A percentile compares a stretch with the other conserved stretches of the same genome.
Evolutionary conservation across 2,329 filamentous ascomycete species (phyloP).

Genomic region (Capronia coronata): DNA sequence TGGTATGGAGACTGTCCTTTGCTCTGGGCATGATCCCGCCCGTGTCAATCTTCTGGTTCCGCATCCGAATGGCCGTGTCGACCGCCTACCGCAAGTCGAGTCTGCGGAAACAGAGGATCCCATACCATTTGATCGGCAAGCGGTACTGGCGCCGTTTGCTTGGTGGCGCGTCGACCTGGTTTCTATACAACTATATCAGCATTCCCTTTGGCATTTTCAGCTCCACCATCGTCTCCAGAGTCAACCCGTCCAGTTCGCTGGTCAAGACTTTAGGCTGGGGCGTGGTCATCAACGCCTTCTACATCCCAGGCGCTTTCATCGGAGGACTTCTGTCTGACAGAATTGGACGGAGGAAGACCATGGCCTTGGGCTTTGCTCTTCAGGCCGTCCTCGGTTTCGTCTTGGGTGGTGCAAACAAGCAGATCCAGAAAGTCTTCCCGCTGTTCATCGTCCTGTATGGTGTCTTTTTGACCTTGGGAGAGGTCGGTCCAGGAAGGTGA

Average conservation of each 20-base stretch:
- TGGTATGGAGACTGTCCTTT: conserved; percentile 49
- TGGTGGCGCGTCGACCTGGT: conserved; percentile 47
- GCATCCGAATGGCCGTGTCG: conserved; percentile 48
- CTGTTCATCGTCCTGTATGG: conserved; percentile 50
- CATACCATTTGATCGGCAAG: conserved; percentile 45
- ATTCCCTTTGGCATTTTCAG: conserved; percentile 52
- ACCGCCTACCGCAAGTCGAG: conserved; percentile 45
- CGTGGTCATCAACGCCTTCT: conserved; percentile 47
- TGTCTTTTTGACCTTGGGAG: conserved; percentile 45
- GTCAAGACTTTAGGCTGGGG: conserved; percentile 41
- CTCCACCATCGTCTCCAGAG: conserved; percentile 45
- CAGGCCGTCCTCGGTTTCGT: conserved; percentile 48
- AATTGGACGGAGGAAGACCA: conserved; percentile 47
- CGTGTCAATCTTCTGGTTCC: conserved; percentile 47
- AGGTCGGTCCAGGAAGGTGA: conserved; percentile 47
- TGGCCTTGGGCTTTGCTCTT: conserved; percentile 46
- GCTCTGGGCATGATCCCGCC: conserved; percentile 48
- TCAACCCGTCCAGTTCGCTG: conserved; percentile 39
- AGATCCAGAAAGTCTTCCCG: conserved; percentile 44
- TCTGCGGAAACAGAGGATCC: conserved; percentile 42
- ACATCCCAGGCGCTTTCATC: conserved; percentile 44
- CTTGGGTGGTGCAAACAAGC: conserved; percentile 43
- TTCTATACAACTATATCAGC: conserved; percentile 52
- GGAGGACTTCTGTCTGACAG: conserved; percentile 46
- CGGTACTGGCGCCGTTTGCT: conserved; percentile 47